A percentile compares a stretch with the other conserved stretches of the same genome.
Evolutionary conservation across 208 protist genomes (phyloP).

Genomic region (Phytomonas francai): DNA sequence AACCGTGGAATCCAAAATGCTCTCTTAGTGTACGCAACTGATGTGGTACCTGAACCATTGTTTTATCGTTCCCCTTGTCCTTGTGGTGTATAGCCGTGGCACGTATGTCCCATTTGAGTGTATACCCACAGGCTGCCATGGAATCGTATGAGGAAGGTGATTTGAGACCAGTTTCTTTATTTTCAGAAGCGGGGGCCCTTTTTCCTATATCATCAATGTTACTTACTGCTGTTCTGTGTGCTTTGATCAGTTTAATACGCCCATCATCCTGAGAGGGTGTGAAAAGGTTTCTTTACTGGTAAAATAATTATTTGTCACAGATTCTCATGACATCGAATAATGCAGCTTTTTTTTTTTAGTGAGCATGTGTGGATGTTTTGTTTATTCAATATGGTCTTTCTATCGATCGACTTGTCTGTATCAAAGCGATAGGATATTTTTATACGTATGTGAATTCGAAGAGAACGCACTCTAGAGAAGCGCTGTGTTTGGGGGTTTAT

Average conservation of each 20-base stretch:
- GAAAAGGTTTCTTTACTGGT: not conserved
- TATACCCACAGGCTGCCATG: not conserved
- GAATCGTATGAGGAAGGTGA: not conserved
- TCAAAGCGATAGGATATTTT: not conserved
- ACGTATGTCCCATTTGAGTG: not conserved
- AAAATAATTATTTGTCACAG: not conserved
- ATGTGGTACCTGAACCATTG: not conserved
- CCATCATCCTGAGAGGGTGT: not conserved
- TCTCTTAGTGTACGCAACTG: not conserved
- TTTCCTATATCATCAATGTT: not conserved
- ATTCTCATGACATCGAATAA: not conserved
- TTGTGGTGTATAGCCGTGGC: not conserved
- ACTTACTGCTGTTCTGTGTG: no score
- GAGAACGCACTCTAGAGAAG: not conserved
- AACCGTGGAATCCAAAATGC: not conserved
- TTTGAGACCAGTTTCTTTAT: not conserved
- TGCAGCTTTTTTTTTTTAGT: slow-evolving; percentile 9
- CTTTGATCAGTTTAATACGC: not conserved
- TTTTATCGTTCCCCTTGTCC: not conserved
- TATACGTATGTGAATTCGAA: not conserved
- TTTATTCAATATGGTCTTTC: not conserved
- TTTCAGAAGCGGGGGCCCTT: not conserved
- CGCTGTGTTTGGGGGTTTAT: not conserved
- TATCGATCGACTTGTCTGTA: not conserved
- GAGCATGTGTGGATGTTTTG: not conserved